These are phyloP conservation scores for Alternaria arborescens DNA, from an alignment of 2,329 filamentous ascomycete genomes.

Conservation along the genomic window DNA sequence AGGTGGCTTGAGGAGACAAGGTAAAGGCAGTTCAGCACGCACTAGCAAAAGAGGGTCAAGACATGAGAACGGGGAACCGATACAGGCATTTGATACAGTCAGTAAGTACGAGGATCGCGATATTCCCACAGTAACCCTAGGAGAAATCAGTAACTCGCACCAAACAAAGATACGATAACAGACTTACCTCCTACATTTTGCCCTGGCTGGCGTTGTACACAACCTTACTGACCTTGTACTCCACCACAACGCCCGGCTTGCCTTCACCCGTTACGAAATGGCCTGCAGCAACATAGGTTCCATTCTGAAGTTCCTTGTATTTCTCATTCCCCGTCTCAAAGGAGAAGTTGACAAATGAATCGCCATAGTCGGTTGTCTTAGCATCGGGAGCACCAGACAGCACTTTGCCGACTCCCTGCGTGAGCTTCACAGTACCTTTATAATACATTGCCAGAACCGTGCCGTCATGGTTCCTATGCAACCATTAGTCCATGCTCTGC, in stretches of 20 bases:
- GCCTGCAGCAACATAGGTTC: slow-evolving; percentile 41
- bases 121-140: not conserved
- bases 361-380: slow-evolving; percentile 41
- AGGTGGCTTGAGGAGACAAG: not conserved
- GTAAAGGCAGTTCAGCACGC: not conserved
- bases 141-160: not conserved
- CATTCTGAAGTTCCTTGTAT: slow-evolving; percentile 43
- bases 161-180: not conserved
- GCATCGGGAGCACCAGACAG: slow-evolving; percentile 31
- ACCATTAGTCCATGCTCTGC: not conserved
- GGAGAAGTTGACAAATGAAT: slow-evolving; percentile 41
- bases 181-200: not conserved
- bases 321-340: slow-evolving; percentile 42
- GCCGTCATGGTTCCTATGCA: slow-evolving; percentile 26
- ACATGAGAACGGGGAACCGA: not conserved
- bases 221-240: slow-evolving; percentile 45
- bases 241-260: slow-evolving; percentile 32
- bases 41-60: not conserved
- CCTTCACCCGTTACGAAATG: slow-evolving; percentile 38
- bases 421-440: slow-evolving; percentile 40
- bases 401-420: slow-evolving; percentile 33
- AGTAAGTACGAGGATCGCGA: not conserved
- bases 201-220: slow-evolving; percentile 17
- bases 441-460: slow-evolving; percentile 46
- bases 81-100: not conserved